Evolutionary conservation across 2,329 filamentous ascomycete species (phyloP), one percentile per base, ranked within the genome.

Genomic region (Claviceps sorghi): DNA sequence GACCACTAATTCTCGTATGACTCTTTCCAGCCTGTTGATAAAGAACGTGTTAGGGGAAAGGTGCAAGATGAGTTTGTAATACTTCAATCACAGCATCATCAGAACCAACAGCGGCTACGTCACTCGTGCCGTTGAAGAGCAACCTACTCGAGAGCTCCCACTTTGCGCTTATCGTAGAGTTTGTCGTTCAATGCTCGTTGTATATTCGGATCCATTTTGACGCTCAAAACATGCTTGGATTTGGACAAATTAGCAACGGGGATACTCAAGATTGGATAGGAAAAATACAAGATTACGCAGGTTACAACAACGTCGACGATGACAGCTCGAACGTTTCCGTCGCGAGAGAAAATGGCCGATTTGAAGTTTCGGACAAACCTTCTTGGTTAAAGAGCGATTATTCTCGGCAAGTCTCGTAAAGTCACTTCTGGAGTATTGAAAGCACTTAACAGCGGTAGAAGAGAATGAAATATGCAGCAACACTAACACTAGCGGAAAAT

Each of bases 131-230:
- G 22, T 22, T 48, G 22, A 51, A 30, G 10, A 26, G 19, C 55
- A 50, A 73, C 85, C 63, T 82, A 95, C 89, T 98, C 93, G 53
- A 98, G 80, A 61, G 94, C 93, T 58, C 93, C 93, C 64, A 89
- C 84, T 71, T 98, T 98, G 66, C 94, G 82, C 75, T 94, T 95
- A 67, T 98, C 93, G 69, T 98, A 98, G 65, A 97, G 84, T 79
- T 96, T 98, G 72, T 98, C 93, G 67, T 94, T 95, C 65, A 98
- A 77, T 59, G 90, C 79, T 61, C 91, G 87, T 70, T 94, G 88
- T 66, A 96, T 88, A 65, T 83, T 84, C 64, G 80, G 76, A 74
- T 97, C 91, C 90, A 97, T 96, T 62, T 40, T 49, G 48, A 21
- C n/a, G 3, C n/a, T 50, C 19, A 34, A 41, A 44, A 34, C 51